phyloP scores from a whole-genome alignment of 1,284 basidiomycete species.

The Ceratobasidium sp. region DNA sequence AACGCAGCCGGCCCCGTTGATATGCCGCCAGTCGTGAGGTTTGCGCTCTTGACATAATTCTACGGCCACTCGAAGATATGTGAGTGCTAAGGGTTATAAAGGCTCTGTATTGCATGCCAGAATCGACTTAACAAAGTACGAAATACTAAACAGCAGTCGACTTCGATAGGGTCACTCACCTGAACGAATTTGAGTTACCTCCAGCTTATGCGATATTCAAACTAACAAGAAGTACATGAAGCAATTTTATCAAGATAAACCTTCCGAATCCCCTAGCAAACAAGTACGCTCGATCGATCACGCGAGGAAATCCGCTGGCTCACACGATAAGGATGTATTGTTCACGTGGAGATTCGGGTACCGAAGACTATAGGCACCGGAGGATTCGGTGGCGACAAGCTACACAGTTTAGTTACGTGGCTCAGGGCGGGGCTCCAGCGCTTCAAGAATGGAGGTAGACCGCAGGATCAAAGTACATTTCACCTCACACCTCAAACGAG shows the following conservation, averaged over 20 bases:
- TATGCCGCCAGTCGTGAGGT: constrained; percentile 37
- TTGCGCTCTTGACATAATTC: constrained; percentile 33
- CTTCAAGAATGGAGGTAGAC: constrained; percentile 32
- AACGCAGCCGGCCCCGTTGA: not conserved
- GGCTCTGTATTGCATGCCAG: no score
- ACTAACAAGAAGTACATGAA: constrained; percentile 5
- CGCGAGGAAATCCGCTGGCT: constrained; percentile 33
- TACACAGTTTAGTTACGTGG: constrained; percentile 30
- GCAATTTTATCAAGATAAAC: constrained; percentile 17
- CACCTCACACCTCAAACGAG: no score
- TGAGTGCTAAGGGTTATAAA: constrained; percentile 17
- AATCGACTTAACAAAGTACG: no score
- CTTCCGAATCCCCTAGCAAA: constrained; percentile 42
- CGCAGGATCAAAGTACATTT: not conserved
- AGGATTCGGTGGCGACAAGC: constrained; percentile 34
- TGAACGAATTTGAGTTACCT: constrained; percentile 21
- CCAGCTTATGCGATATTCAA: constrained; percentile 28
- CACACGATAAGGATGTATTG: constrained; percentile 31
- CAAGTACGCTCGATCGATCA: constrained; percentile 29
- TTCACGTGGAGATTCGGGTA: constrained; percentile 37
- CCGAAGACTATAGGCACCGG: constrained; percentile 25
- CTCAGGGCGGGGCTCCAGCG: constrained; percentile 29
- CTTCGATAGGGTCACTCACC: no score
- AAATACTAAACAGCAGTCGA: constrained; percentile 30
- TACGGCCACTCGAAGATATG: constrained; percentile 25